These are phyloP conservation scores for Plantago ovata DNA, from an alignment of 257 asterid species.

Conservation along the genomic window DNA sequence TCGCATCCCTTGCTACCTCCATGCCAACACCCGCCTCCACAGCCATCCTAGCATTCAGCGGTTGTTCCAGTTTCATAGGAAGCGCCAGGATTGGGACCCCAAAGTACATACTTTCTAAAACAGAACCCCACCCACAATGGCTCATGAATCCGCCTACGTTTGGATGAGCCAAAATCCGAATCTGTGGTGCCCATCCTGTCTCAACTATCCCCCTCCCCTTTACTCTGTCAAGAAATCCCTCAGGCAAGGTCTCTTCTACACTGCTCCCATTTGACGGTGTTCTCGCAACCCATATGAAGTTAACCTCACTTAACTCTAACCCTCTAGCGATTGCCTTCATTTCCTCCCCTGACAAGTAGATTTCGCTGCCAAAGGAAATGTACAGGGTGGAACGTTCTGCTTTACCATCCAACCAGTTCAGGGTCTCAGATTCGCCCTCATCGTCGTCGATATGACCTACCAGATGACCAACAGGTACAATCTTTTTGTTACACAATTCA, in stretches of 20 bases:
- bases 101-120: neutral
- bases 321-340: constrained; percentile 17
- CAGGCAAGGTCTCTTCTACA: constrained; percentile 5
- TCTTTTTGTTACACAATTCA: constrained; percentile 6
- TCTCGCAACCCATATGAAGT: constrained; percentile 24
- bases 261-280: constrained; percentile 8
- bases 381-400: constrained; percentile 11
- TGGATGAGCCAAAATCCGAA: neutral
- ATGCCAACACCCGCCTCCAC: constrained; percentile 16
- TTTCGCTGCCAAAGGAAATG: constrained; percentile 27
- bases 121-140: constrained; percentile 20
- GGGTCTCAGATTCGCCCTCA: neutral
- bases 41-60: constrained; percentile 2
- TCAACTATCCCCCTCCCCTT: constrained; percentile 10
- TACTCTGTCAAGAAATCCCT: constrained; percentile 22
- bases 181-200: neutral
- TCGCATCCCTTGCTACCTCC: constrained; percentile 13
- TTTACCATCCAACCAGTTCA: constrained; percentile 24
- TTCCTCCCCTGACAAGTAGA: constrained; percentile 21
- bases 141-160: constrained; percentile 16
- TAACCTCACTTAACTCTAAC: constrained; percentile 19
- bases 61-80: constrained; percentile 13
- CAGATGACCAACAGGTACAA: constrained; percentile 23
- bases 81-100: constrained; percentile 15
- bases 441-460: neutral